These are phyloP conservation scores for Piper betle DNA, from an alignment of 164 flowering plant genomes.

Conservation along the genomic window DNA sequence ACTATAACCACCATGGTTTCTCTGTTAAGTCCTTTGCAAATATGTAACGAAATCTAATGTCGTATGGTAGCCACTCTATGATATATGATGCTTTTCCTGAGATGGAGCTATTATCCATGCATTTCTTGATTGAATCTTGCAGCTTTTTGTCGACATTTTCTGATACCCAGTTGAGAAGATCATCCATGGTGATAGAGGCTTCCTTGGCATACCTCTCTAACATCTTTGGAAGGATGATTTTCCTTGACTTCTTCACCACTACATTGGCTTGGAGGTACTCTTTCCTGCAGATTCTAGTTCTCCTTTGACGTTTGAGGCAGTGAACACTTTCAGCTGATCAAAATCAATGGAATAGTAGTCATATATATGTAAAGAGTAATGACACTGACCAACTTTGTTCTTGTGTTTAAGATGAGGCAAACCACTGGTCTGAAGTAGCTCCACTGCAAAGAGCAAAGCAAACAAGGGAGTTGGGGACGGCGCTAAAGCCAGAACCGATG, in stretches of 20 bases:
- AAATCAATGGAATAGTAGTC: not conserved
- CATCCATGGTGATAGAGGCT: slow-evolving; percentile 30
- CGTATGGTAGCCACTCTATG: slow-evolving; percentile 73
- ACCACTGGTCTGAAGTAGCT: slow-evolving; percentile 74
- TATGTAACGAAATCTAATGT: slow-evolving; percentile 49
- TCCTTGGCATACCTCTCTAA: slow-evolving; percentile 65
- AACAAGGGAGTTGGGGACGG: slow-evolving; percentile 34
- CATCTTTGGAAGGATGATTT: slow-evolving; percentile 57
- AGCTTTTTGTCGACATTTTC: slow-evolving; percentile 2
- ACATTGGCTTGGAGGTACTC: slow-evolving; percentile 73
- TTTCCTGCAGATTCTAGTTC: slow-evolving; percentile 53
- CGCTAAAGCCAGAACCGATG: slow-evolving; percentile 39
- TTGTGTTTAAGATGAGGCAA: slow-evolving; percentile 2
- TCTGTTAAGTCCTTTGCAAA: slow-evolving; percentile 6
- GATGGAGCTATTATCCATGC: slow-evolving; percentile 11
- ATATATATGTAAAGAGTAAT: not conserved
- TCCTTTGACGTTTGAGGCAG: slow-evolving; percentile 45
- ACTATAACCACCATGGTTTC: too few species aligned
- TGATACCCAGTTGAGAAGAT: too few species aligned
- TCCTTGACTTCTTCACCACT: slow-evolving; percentile 53
- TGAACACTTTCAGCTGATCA: slow-evolving; percentile 66
- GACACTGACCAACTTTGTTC: not conserved
- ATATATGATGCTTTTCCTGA: slow-evolving; percentile 38
- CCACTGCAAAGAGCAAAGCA: slow-evolving; percentile 82
- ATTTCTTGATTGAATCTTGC: too few species aligned